Conservation (phyloP, 2,329 filamentous ascomycete species). For the Pleomassaria siparia region DNA sequence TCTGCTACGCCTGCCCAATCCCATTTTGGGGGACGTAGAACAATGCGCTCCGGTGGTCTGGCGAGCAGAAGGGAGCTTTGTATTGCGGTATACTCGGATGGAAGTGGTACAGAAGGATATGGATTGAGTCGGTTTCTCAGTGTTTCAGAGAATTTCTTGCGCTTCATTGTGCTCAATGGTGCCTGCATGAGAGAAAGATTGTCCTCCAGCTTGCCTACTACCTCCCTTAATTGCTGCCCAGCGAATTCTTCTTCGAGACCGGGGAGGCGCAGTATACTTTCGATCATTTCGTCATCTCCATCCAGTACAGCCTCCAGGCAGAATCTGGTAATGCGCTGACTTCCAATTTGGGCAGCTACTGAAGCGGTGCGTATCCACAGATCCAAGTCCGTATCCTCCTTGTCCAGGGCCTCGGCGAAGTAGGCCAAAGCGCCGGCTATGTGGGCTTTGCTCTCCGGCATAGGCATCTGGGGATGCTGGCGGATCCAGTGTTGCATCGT, state of each 20-base stretch:
- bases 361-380: constrained; percentile 64
- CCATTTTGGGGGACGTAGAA: constrained; percentile 39
- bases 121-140: constrained; percentile 58
- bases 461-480: constrained; percentile 39
- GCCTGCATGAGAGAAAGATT: constrained; percentile 56
- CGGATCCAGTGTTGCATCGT: constrained; percentile 57
- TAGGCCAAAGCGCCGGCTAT: constrained; percentile 47
- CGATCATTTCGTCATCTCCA: constrained; percentile 59
- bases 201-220: constrained; percentile 57
- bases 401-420: constrained; percentile 64
- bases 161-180: constrained; percentile 52
- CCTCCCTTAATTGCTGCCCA: constrained; percentile 39
- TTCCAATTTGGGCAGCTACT: constrained; percentile 59
- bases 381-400: constrained; percentile 65
- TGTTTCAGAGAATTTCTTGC: constrained; percentile 53
- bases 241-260: constrained; percentile 47
- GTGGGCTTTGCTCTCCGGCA: constrained; percentile 26
- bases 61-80: constrained; percentile 14
- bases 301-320: constrained; percentile 66
- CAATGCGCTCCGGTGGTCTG: constrained; percentile 40
- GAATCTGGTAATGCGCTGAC: constrained; percentile 60
- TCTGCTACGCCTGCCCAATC: constrained; percentile 54
- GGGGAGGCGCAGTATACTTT: constrained; percentile 57
- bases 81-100: constrained; percentile 34
- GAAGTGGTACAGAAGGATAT: constrained; percentile 47